Evolutionary conservation across 2,329 filamentous ascomycete species (phyloP), one percentile per base, ranked within the genome.

Genomic region (Zopfia rhizophila): DNA sequence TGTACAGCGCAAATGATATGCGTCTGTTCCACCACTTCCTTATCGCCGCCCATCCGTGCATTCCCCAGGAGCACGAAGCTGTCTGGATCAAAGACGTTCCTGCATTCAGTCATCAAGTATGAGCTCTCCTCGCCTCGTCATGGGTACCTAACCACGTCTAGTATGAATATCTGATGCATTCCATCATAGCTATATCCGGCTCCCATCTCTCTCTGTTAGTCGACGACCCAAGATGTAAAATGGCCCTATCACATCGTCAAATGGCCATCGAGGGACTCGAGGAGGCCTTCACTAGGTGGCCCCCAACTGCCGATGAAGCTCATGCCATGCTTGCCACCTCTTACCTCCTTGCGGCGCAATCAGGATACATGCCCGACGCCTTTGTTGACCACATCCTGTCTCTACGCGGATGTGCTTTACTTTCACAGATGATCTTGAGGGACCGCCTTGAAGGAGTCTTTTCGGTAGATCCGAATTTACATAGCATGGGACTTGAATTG

Each of bases 11-110:
- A 12, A 63, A 76, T 23, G 78, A 82, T 44, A 70, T 82, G 61
- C 71, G 76, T 14, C 79, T 80, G 61, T 82, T 82, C 53, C 77
- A 80, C 38, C 79, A 82, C 52, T 82, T 81, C 52, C 52, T 82
- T 7, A 64, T 77, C 4, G 63, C 72, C 6, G 78, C 78, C 2
- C 48, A 69, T 67, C 3, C 60, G 10, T 47, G 42, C 29, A 49
- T 61, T 16, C 56, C 60, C 10, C 27, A 41, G 16, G 50, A 55
- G 13, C 40, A 42, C 35, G 44, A 56, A 10, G 32, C 33, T 3
- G 33, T 61, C 6, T 61, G 58, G 57, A 29, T 46, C n/a, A 48
- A 14, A 35, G 56, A 61, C 13, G 38, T 61, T 7, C 56, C 58
- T 3, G 17, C 31, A 4, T 41, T 46, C 35, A 51, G 48, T 29